phyloP scores from a whole-genome alignment of 2,329 filamentous ascomycete species.

The Corinectria fuckeliana region DNA sequence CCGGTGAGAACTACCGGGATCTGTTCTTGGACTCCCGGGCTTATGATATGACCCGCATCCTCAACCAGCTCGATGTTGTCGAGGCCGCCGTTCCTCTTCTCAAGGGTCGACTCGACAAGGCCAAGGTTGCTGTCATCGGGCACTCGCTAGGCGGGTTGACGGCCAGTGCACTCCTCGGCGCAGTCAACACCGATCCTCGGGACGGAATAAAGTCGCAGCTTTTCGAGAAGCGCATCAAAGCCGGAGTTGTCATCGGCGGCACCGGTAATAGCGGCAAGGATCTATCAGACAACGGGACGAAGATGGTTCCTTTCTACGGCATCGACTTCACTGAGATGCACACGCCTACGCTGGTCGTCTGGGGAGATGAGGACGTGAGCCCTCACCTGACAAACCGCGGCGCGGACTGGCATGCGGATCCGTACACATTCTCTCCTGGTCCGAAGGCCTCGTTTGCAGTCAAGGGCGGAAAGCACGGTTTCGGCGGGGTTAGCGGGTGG shows the following conservation, averaged over 20 bases:
- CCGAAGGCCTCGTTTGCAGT: constrained; percentile 32
- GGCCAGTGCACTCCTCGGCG: constrained; percentile 28
- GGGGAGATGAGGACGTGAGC: constrained; percentile 32
- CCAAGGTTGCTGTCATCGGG: constrained; percentile 32
- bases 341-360: constrained; percentile 30
- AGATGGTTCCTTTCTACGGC: constrained; percentile 29
- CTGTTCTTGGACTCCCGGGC: constrained; percentile 32
- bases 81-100: constrained; percentile 31
- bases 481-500: constrained; percentile 38
- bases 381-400: constrained; percentile 31
- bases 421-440: constrained; percentile 24
- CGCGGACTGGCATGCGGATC: constrained; percentile 35
- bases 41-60: constrained; percentile 30
- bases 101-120: constrained; percentile 32
- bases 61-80: constrained; percentile 34
- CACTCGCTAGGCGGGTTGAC: constrained; percentile 36
- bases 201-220: constrained; percentile 20
- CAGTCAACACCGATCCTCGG: constrained; percentile 31
- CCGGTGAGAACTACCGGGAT: constrained; percentile 18
- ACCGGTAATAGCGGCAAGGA: constrained; percentile 24
- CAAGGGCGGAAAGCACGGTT: constrained; percentile 33
- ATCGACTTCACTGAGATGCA: constrained; percentile 31
- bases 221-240: constrained; percentile 33
- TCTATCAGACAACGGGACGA: constrained; percentile 17
- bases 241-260: constrained; percentile 34